phyloP scores from a whole-genome alignment of 257 asterid genomes.

The Nicotiana obtusifolia region DNA sequence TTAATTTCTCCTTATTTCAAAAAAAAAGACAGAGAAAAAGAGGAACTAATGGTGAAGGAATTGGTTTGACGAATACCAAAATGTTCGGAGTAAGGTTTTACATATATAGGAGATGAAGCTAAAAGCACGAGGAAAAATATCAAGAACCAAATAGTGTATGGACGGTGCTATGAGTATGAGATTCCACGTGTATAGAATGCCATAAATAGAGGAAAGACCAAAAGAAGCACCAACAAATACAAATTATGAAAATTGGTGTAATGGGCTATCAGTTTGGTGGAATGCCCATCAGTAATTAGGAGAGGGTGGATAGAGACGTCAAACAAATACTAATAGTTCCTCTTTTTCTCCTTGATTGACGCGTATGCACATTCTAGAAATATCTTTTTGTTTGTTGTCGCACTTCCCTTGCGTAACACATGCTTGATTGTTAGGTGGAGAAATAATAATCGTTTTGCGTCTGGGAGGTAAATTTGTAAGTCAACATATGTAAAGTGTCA shows the following conservation, averaged over 20 bases:
- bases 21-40: neutral
- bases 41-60: neutral
- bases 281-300: neutral
- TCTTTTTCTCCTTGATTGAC: neutral
- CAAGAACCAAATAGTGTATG: neutral
- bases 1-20: neutral
- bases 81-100: neutral
- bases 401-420: no score
- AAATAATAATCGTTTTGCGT: no score
- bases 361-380: neutral
- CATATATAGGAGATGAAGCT: neutral
- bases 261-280: neutral
- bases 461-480: no score
- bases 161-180: slow-evolving; percentile 6
- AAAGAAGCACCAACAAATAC: neutral
- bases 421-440: no score
- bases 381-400: no score
- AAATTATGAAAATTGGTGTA: neutral
- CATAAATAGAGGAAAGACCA: neutral
- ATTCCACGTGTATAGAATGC: slow-evolving; percentile 1
- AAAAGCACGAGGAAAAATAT: neutral
- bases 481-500: no score
- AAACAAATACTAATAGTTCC: neutral
- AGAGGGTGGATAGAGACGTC: neutral
- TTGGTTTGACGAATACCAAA: neutral